These are phyloP conservation scores for Eimeria sp. DNA, from an alignment of 169 alveolate species.

Conservation along the genomic window DNA sequence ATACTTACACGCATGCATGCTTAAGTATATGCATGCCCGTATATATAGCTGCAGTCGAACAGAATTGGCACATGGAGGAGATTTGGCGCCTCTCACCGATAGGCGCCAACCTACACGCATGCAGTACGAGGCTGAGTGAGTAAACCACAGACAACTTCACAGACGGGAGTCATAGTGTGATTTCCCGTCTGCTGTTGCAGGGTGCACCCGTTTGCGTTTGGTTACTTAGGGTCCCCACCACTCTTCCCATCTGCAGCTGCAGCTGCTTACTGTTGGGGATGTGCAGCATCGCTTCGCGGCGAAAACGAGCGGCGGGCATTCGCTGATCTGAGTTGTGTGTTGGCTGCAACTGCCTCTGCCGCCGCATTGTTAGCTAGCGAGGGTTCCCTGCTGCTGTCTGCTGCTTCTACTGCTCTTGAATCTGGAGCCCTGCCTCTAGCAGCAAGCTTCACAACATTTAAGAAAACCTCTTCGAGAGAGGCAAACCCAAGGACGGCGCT, in stretches of 20 bases:
- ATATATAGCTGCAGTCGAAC: not conserved
- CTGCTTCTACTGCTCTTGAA: not conserved
- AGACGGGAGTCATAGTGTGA: not conserved
- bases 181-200: not conserved
- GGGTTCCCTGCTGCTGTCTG: not conserved
- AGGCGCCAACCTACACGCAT: not conserved
- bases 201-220: not conserved
- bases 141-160: not conserved
- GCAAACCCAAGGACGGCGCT: slow-evolving; percentile 68
- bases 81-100: not conserved
- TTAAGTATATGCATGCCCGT: not conserved
- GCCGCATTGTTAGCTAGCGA: not conserved
- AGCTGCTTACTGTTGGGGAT: not conserved
- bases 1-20: too few species aligned
- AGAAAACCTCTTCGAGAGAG: slow-evolving; percentile 60
- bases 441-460: slow-evolving; percentile 44
- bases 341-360: not conserved
- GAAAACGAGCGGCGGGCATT: not conserved
- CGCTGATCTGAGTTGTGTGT: not conserved
- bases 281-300: not conserved
- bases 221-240: not conserved
- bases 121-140: not conserved
- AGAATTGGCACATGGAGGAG: not conserved
- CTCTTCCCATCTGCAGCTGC: not conserved
- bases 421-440: not conserved